These are phyloP conservation scores for Amanita rubescens DNA, from an alignment of 768 basidiomycete species.

Conservation along the genomic window DNA sequence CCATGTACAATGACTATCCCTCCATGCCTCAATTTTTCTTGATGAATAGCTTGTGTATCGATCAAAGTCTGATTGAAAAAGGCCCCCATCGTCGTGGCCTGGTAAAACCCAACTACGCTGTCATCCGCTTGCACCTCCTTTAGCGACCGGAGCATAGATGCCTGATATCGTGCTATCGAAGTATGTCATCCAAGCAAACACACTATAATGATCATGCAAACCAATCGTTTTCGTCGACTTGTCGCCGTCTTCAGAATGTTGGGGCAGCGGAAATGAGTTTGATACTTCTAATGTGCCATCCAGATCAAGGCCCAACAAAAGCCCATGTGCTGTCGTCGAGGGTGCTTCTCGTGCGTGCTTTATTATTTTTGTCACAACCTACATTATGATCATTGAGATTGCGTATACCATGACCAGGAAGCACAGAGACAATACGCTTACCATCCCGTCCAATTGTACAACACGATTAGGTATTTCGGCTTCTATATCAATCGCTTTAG, in stretches of 20 bases:
- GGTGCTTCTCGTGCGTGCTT: constrained; percentile 83
- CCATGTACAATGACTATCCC: constrained; percentile 84
- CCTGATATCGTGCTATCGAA: constrained; percentile 66
- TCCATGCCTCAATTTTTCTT: constrained; percentile 79
- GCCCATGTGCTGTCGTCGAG: constrained; percentile 70
- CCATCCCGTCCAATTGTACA: constrained; percentile 85
- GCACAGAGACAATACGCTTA: constrained; percentile 28
- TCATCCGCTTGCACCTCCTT: constrained; percentile 91
- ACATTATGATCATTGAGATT: constrained; percentile 10
- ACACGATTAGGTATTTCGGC: constrained; percentile 73
- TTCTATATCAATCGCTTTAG: constrained; percentile 90
- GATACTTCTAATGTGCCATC: constrained; percentile 88
- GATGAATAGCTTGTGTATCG: constrained; percentile 80
- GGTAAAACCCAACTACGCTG: constrained; percentile 91
- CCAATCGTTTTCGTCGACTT: constrained; percentile 72
- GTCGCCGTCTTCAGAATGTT: constrained; percentile 71
- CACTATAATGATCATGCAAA: constrained; percentile 27
- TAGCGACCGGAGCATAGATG: constrained; percentile 77
- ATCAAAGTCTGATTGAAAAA: constrained; percentile 78
- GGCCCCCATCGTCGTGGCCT: constrained; percentile 78
- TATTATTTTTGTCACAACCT: constrained; percentile 92
- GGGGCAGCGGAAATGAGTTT: constrained; percentile 82
- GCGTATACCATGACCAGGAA: not conserved
- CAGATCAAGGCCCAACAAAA: constrained; percentile 86
- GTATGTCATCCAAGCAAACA: constrained; percentile 2